Evolutionary conservation across 2,329 filamentous ascomycete species (phyloP).

Genomic region (Purpureocillium lavendulum): DNA sequence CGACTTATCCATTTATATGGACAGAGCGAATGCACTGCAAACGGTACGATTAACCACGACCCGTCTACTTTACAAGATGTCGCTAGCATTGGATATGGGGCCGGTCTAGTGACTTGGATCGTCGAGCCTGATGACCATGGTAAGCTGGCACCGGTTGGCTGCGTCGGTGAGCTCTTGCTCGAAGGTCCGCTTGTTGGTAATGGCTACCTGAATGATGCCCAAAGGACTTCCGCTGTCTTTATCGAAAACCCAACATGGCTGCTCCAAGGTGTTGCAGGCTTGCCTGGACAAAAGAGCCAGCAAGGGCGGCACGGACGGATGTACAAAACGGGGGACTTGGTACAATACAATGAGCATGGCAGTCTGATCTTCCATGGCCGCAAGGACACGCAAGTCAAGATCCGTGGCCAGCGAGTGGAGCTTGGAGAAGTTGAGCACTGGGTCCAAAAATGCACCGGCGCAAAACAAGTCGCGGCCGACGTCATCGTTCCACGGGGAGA

Average conservation of each 20-base stretch:
- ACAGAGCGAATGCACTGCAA: not conserved
- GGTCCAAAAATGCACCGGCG: constrained; percentile 1
- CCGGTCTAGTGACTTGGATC: constrained; percentile 11
- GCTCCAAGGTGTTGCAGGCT: not conserved
- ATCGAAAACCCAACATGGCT: constrained; percentile 36
- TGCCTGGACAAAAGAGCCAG: too few relatives aligned
- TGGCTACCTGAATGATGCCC: constrained; percentile 13
- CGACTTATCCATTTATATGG: not conserved
- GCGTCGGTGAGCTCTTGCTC: constrained; percentile 17
- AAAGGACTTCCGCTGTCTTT: constrained; percentile 11
- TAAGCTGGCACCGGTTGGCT: constrained; percentile 9
- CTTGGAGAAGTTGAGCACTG: constrained; percentile 20
- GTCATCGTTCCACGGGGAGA: not conserved
- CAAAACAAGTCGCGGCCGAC: constrained; percentile 4
- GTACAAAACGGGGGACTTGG: constrained; percentile 42
- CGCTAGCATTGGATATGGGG: not conserved
- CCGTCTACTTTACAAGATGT: not conserved
- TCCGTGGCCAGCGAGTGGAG: constrained; percentile 50
- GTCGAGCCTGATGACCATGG: constrained; percentile 10
- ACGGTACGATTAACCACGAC: not conserved
- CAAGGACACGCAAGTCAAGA: constrained; percentile 49
- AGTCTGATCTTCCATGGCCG: constrained; percentile 36
- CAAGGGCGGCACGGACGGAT: constrained; percentile 16
- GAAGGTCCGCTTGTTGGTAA: constrained; percentile 15
- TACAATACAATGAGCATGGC: constrained; percentile 28